Percentiles rank a stretch among this genome's conserved stretches.
Evolutionary conservation across 352 stramenopile genomes (phyloP).

Genomic region (Globisporangium takayamanum): DNA sequence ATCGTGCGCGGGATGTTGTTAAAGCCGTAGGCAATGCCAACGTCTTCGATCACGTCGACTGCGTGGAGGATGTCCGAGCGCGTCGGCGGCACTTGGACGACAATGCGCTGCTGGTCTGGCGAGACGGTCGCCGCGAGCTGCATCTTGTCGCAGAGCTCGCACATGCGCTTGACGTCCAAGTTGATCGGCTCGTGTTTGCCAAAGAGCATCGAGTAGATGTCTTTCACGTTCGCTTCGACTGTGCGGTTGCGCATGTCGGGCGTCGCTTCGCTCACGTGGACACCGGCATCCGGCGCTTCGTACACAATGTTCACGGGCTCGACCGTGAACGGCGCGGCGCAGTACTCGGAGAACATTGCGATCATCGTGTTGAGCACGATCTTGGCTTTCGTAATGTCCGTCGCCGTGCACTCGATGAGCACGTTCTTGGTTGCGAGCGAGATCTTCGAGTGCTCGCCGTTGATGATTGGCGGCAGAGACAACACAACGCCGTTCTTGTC

Average conservation of each 20-base stretch:
- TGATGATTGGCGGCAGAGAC: constrained; percentile 99
- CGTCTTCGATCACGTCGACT: constrained; percentile 99
- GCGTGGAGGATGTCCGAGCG: constrained; percentile 97
- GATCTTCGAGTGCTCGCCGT: constrained; percentile 97
- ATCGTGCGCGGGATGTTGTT: constrained; percentile 98
- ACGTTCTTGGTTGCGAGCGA: constrained; percentile 97
- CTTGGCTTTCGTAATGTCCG: constrained; percentile 99
- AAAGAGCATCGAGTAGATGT: constrained; percentile 88
- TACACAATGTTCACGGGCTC: constrained; percentile 97
- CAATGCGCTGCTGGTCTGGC: constrained; percentile 62
- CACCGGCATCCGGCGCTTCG: constrained; percentile 79
- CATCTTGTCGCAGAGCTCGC: constrained; percentile 96
- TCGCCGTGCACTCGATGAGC: constrained; percentile 99
- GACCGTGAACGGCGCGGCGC: constrained; percentile 92
- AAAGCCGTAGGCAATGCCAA: constrained; percentile 99
- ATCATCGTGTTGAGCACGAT: constrained; percentile 99
- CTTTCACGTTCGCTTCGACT: constrained; percentile 77
- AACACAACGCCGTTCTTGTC: constrained; percentile 95
- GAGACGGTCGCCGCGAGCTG: constrained; percentile 90
- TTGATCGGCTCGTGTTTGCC: constrained; percentile 66
- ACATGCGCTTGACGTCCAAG: constrained; percentile 87
- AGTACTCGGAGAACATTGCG: constrained; percentile 99
- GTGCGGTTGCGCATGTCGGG: constrained; percentile 91
- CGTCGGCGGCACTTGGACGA: constrained; percentile 95
- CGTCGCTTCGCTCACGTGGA: constrained; percentile 72